Conservation (phyloP, 2,329 filamentous ascomycete species). For the Boeremia exigua region DNA sequence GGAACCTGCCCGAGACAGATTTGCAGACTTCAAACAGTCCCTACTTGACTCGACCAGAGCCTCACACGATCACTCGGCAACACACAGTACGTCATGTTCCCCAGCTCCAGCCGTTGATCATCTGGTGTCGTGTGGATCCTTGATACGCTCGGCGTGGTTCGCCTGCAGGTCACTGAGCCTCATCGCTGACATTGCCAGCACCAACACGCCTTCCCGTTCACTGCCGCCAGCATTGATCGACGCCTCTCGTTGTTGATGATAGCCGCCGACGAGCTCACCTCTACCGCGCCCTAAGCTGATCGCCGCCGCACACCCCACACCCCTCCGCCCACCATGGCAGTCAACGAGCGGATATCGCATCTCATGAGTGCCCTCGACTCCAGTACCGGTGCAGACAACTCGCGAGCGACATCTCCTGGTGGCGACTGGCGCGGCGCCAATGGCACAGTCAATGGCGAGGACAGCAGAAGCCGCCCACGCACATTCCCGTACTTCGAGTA, state of each 20-base stretch:
- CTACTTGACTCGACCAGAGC: background rate
- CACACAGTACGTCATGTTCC: constrained; percentile 16
- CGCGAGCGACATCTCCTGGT: constrained; percentile 85
- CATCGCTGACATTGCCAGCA: constrained; percentile 7
- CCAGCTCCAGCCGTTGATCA: constrained; percentile 8
- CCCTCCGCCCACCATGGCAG: constrained; percentile 43
- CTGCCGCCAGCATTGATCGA: constrained; percentile 3
- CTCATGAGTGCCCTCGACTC: constrained; percentile 49
- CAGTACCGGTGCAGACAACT: constrained; percentile 69
- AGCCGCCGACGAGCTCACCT: constrained; percentile 4
- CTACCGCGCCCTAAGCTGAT: constrained; percentile 16
- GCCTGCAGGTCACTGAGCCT: constrained; percentile 19
- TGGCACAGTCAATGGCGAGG: constrained; percentile 54
- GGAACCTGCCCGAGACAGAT: constrained; percentile 7
- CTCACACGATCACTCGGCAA: background rate
- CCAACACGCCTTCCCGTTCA: background rate
- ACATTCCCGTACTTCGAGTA: constrained; percentile 93
- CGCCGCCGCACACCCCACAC: constrained; percentile 19
- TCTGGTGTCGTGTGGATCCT: constrained; percentile 21
- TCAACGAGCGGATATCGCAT: constrained; percentile 51
- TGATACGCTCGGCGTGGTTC: constrained; percentile 13
- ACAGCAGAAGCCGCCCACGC: constrained; percentile 75
- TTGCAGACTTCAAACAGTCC: background rate
- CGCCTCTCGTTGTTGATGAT: constrained; percentile 12
- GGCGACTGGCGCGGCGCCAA: constrained; percentile 63